Conservation (phyloP, 1,284 basidiomycete species). For the Cryptococcus sp. region DNA sequence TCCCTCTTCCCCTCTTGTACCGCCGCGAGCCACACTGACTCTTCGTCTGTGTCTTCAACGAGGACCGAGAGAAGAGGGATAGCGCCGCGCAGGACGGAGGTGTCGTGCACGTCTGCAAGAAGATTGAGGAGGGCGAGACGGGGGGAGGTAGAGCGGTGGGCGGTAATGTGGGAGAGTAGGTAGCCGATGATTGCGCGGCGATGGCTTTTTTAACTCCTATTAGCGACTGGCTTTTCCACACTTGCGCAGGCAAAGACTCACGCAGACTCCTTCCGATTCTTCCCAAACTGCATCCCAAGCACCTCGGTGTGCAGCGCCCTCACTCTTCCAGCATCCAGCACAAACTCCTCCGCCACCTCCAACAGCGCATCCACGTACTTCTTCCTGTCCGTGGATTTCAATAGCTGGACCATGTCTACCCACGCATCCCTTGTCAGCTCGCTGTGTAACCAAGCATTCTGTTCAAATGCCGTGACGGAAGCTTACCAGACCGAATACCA, state of each 20-base stretch:
- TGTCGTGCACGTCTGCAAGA: constrained; percentile 61
- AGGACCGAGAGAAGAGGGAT: constrained; percentile 58
- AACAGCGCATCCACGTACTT: constrained; percentile 63
- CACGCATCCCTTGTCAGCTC: constrained; percentile 5
- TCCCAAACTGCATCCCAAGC: constrained; percentile 52
- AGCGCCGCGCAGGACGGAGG: constrained; percentile 60
- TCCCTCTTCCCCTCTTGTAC: constrained; percentile 11
- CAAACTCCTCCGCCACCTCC: constrained; percentile 60
- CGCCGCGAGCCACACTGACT: constrained; percentile 22
- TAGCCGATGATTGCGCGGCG: constrained; percentile 73
- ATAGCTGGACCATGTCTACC: constrained; percentile 67
- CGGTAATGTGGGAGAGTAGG: constrained; percentile 74
- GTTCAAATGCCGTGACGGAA: not conserved
- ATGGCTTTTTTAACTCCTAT: constrained; percentile 54
- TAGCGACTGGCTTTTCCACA: not conserved
- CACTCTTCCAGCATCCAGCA: constrained; percentile 66
- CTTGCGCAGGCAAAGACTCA: no score
- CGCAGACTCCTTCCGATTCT: constrained; percentile 62
- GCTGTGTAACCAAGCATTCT: not conserved
- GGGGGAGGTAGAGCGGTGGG: constrained; percentile 56
- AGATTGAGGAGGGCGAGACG: constrained; percentile 61
- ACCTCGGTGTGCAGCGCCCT: constrained; percentile 61
- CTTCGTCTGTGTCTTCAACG: constrained; percentile 19
- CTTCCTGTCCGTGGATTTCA: constrained; percentile 68
- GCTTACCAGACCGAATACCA: constrained; percentile 62